phyloP scores from a whole-genome alignment of 2,329 filamentous ascomycete genomes.

The Lecanicillium sp. region DNA sequence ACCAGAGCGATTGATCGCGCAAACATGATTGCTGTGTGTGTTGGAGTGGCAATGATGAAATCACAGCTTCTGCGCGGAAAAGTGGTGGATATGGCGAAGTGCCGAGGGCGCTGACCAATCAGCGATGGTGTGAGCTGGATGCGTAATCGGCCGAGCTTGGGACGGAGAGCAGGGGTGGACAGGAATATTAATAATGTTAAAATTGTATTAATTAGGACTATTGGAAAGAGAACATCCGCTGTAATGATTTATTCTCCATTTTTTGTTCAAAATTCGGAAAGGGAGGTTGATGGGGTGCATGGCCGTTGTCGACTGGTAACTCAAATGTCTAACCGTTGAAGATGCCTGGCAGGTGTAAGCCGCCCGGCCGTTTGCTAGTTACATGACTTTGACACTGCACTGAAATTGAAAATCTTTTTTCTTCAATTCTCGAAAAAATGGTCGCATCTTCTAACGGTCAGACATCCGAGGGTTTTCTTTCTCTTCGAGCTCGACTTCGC shows the following conservation, averaged over 20 bases:
- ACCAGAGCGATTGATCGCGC: conserved; percentile 22
- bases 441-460: background rate
- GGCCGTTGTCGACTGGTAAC: too few species aligned
- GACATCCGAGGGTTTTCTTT: background rate
- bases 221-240: too few species aligned
- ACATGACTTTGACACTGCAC: background rate
- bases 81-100: conserved; percentile 15
- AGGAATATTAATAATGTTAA: too few species aligned
- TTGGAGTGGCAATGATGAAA: conserved; percentile 6
- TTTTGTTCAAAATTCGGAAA: too few species aligned
- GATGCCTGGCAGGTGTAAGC: background rate
- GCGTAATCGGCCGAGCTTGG: background rate
- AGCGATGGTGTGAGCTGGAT: background rate
- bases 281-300: too few species aligned
- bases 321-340: background rate
- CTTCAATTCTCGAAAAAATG: background rate
- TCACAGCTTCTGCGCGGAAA: conserved; percentile 5
- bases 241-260: too few species aligned
- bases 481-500: conserved; percentile 7
- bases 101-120: conserved; percentile 16
- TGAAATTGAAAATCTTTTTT: background rate
- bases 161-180: too few species aligned
- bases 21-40: conserved; percentile 20
- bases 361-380: background rate
- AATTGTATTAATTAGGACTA: too few species aligned